phyloP scores from a whole-genome alignment of 2,329 filamentous ascomycete species.

The Sporothrix brasiliensis region DNA sequence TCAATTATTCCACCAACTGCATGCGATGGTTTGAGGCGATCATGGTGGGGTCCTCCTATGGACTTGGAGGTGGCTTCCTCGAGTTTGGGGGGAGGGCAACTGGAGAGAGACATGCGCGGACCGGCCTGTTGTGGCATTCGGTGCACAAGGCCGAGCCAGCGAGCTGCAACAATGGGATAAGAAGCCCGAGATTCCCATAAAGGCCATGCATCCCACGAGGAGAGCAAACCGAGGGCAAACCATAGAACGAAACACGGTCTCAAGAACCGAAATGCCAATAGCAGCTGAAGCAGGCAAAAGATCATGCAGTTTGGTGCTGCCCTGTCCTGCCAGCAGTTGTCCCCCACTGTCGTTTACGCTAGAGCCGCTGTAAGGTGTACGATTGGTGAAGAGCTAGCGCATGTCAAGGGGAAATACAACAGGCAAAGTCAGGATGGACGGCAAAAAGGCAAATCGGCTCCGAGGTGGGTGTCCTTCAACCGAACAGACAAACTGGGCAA shows the following conservation, averaged over 20 bases:
- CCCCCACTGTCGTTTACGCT: neutral
- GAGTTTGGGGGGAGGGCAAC: neutral
- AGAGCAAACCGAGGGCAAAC: too few relatives aligned
- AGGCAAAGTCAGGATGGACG: too few relatives aligned
- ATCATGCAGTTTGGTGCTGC: neutral
- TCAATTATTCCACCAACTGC: slow-evolving; percentile 33
- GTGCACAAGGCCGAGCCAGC: slow-evolving; percentile 1
- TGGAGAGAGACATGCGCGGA: too few relatives aligned
- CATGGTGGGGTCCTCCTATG: neutral
- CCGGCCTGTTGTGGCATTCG: neutral
- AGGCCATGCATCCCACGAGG: neutral
- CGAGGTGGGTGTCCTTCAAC: neutral
- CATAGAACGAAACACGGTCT: neutral
- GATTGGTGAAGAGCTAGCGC: neutral
- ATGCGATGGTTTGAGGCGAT: neutral
- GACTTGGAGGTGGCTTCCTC: neutral
- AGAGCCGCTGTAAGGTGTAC: neutral
- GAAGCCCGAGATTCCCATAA: neutral
- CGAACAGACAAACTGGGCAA: slow-evolving; percentile 5
- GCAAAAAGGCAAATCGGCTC: slow-evolving; percentile 1
- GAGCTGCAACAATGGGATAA: slow-evolving; percentile 7
- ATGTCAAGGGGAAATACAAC: neutral
- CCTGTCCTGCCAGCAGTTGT: neutral
- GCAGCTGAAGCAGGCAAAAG: neutral
- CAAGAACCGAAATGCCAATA: neutral